Conservation (phyloP, 805 yeast species). For the Candida glaebosa region DNA sequence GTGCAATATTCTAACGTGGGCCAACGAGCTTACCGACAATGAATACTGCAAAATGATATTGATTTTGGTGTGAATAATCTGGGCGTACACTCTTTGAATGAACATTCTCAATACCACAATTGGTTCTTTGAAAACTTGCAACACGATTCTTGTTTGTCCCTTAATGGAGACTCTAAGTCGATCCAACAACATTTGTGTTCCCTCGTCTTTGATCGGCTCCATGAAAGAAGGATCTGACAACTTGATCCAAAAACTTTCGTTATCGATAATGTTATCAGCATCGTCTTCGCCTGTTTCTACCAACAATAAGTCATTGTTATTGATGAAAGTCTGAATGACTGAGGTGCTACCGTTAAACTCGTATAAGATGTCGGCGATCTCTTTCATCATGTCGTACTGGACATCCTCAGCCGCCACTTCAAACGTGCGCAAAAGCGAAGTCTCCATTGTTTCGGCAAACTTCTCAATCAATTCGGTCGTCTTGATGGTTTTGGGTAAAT, state of each 20-base stretch:
- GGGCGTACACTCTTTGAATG: constrained; percentile 73
- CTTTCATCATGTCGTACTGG: constrained; percentile 69
- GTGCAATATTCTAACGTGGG: constrained; percentile 75
- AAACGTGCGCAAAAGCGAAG: constrained; percentile 62
- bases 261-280: constrained; percentile 30
- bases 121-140: constrained; percentile 70
- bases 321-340: constrained; percentile 78
- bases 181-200: constrained; percentile 50
- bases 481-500: constrained; percentile 41
- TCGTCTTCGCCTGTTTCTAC: constrained; percentile 39
- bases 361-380: constrained; percentile 67
- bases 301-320: constrained; percentile 70
- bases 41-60: constrained; percentile 61
- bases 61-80: constrained; percentile 56
- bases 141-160: constrained; percentile 70
- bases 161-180: constrained; percentile 54
- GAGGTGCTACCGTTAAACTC: constrained; percentile 83
- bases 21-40: constrained; percentile 57
- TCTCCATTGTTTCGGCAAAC: constrained; percentile 76
- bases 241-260: constrained; percentile 54
- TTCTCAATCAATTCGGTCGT: constrained; percentile 52
- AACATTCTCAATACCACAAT: constrained; percentile 66
- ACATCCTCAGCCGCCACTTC: constrained; percentile 69
- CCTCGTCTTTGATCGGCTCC: constrained; percentile 46
- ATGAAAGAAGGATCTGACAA: constrained; percentile 58